Base-by-base conservation (phyloP, 2,329 filamentous ascomycete species). In the Trichoderma breve region DNA sequence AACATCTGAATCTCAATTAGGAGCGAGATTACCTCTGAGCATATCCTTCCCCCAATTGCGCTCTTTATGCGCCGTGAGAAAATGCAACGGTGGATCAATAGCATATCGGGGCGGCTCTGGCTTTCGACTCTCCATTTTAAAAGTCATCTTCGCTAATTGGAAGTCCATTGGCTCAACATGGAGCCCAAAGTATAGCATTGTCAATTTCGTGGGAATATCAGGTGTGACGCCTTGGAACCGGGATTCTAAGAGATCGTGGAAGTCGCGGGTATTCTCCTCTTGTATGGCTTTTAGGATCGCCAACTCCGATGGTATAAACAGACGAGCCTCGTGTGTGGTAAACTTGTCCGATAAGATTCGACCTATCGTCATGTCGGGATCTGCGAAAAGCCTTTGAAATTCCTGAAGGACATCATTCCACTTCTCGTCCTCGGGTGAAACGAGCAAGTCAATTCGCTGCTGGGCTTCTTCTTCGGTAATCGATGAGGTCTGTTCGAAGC, bases 131-230 rank as follows among this genome's bases (percentile, higher is more conserved):
- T 76, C 74, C 11, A 71, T 68, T 21, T 73, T 71, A 47, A 70
- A 70, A 12, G 76, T 72, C 28, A 80, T 75, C 3, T 78, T 75
- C 53, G 79, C 78, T 32, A 77, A n/a, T 4, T 60, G 47, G 4
- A 74, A 72, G 1, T 74, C 55, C 9, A 80, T 72, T 12, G 85
- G 84, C 64, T 82, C 82, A 3, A 86, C 78, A 0, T 84, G 83
- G 6, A 86, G 74, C 1, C 85, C 85, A 72, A 86, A 86, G 75
- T 83, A 86, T 58, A 85, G 77, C 78, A 85, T 81, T 0, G 84
- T 78, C 71, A 87, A 71, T 74, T 85, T 86, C n/a, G 81, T 79
- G 3, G 79, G 78, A 18, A 85, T 71, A 1, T 78, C 77, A 5
- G 77, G 73, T 1, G 72, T 28, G 8, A 78, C 72, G 6, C 72